These are phyloP conservation scores for Sphaerulina vaccinii DNA, from an alignment of 2,329 filamentous ascomycete genomes.

Conservation along the genomic window DNA sequence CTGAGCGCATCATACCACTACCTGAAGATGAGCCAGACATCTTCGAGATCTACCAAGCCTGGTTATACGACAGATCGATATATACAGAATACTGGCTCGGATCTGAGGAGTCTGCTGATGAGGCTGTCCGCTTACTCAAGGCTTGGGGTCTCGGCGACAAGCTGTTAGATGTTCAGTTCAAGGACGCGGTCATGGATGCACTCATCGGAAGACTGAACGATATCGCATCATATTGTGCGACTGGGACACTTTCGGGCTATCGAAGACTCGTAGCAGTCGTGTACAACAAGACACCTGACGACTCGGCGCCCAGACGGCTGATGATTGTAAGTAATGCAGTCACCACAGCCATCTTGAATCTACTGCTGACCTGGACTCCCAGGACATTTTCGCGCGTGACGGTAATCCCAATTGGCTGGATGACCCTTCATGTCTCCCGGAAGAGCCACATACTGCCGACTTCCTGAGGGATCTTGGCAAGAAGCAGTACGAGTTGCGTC, in stretches of 20 bases:
- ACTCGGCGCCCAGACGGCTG: constrained; percentile 20
- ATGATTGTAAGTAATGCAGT: no score
- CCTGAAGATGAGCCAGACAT: constrained; percentile 11
- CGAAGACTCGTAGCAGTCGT: constrained; percentile 10
- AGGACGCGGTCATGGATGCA: constrained; percentile 24
- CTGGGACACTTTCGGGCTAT: constrained; percentile 6
- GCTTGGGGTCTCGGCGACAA: constrained; percentile 32
- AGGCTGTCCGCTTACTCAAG: constrained; percentile 7
- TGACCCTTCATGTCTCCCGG: background rate
- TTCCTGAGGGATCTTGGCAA: background rate
- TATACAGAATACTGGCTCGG: background rate
- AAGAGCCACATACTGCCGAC: background rate
- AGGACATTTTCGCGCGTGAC: constrained; percentile 16
- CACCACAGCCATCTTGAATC: no score
- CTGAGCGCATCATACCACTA: constrained; percentile 9
- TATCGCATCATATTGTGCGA: no score
- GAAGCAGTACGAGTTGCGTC: background rate
- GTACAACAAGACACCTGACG: constrained; percentile 18
- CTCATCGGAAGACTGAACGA: constrained; percentile 16
- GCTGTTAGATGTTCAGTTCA: constrained; percentile 27
- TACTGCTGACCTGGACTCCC: no score
- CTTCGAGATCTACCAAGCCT: constrained; percentile 23
- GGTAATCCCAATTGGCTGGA: background rate
- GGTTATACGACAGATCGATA: constrained; percentile 19
- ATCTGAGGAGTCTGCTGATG: background rate